Evolutionary conservation across 305 asterid species (phyloP).

Genomic region (Vinca major): DNA sequence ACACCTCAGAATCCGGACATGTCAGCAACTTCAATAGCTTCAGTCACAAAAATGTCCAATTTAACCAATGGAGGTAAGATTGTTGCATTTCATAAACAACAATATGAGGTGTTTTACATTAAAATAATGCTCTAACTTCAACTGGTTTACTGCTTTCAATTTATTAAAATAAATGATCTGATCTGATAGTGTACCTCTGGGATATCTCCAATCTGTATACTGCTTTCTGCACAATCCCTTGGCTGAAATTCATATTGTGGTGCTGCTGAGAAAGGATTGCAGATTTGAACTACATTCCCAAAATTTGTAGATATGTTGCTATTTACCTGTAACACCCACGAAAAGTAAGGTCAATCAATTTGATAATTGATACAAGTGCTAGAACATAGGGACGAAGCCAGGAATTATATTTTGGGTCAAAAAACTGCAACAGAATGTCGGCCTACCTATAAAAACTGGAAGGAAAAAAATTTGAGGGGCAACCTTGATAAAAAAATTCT

Average conservation of each 20-base stretch:
- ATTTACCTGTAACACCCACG: slow-evolving; percentile 47
- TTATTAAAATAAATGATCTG: not conserved
- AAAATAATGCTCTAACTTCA: not conserved
- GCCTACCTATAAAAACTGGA: too few relatives aligned
- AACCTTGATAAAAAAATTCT: too few relatives aligned
- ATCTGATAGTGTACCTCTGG: slow-evolving; percentile 31
- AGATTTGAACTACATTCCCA: slow-evolving; percentile 53
- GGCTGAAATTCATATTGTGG: slow-evolving; percentile 57
- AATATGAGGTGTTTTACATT: not conserved
- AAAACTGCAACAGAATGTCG: too few relatives aligned
- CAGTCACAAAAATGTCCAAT: slow-evolving; percentile 5
- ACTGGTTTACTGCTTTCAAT: not conserved
- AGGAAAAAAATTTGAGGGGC: too few relatives aligned
- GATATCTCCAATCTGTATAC: slow-evolving; percentile 53
- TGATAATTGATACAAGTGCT: not conserved
- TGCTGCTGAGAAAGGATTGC: slow-evolving; percentile 84
- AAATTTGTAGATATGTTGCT: slow-evolving; percentile 43
- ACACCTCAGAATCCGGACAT: slow-evolving; percentile 46
- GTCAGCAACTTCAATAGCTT: slow-evolving; percentile 40
- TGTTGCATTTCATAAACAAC: too few relatives aligned
- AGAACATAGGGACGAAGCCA: too few relatives aligned
- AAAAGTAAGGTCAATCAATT: not conserved
- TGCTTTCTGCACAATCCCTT: slow-evolving; percentile 34
- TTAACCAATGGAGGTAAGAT: not conserved
- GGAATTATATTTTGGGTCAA: too few relatives aligned